Base-by-base conservation (phyloP, 768 basidiomycete species). In the Gymnopilus junonius region DNA sequence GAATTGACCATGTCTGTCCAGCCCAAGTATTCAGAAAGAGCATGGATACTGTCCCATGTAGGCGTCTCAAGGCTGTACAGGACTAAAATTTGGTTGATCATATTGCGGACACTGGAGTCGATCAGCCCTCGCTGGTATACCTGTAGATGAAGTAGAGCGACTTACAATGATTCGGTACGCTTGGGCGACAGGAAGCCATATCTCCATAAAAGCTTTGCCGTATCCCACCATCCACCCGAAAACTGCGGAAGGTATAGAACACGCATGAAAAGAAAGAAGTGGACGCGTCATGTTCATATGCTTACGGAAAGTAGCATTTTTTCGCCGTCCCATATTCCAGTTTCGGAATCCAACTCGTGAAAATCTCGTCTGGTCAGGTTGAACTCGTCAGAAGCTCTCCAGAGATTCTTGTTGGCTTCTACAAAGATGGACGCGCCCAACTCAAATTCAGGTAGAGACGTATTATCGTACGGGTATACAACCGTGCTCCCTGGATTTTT, bases 341-440 rank as follows among this genome's bases (percentile, higher is more conserved):
- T 81, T 48, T 82, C 80, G 34, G 83, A 84, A 25, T 83, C 78
- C 21, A 83, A 79, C 15, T 80, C 78, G 2, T 74, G 70, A 61
- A 86, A 87, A 69, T 78, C 75, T 31, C 69, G 71, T 55, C 83
- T 80, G 2, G 84, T 86, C 21, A 96, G 80, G 65, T 90, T 89
- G 74, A 95, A 95, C 58, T 93, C 93, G 37, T 90, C 81, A 0
- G 88, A 84, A 2, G 95, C 96, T 59, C 93, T 86, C 83, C 83
- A 85, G 4, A 86, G 68, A 63, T 85, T 85, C 65, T 80, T 88
- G 78, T 97, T 95, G 4, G 81, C 84, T 59, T 83, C 67, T 12
- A 96, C 90, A 70, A 96, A 97, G 59, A 96, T 90, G n/a, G 89
- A 90, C 0, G 90, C 96, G 0, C 95, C 96, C 1, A 96, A 80